Evolutionary conservation across 139 green algal species (phyloP).

Genomic region (Coelastrella sp.): DNA sequence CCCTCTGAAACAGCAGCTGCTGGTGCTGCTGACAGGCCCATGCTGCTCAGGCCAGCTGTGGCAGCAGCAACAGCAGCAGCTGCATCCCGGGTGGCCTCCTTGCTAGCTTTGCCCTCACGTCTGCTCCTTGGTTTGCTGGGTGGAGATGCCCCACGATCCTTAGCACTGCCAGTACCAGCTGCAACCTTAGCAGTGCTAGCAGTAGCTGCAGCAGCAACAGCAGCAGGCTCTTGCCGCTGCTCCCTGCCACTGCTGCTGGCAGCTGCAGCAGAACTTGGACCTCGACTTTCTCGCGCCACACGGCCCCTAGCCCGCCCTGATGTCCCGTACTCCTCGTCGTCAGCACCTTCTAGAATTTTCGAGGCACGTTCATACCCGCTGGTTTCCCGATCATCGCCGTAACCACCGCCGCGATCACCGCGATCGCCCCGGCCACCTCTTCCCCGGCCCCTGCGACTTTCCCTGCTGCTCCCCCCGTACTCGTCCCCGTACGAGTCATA

Average conservation of each 20-base stretch:
- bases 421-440: neutral
- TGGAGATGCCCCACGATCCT: too few relatives aligned
- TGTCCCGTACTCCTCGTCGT: slow-evolving; percentile 18
- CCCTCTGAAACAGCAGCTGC: too few relatives aligned
- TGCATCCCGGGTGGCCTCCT: neutral
- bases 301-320: neutral
- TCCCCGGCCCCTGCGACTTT: neutral
- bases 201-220: slow-evolving; percentile 17
- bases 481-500: slow-evolving; percentile 22
- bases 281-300: neutral
- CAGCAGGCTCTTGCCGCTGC: neutral
- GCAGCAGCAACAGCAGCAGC: slow-evolving; percentile 26
- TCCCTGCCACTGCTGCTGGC: neutral
- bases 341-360: slow-evolving; percentile 2
- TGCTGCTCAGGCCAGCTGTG: neutral
- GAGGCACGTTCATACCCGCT: neutral
- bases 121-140: neutral
- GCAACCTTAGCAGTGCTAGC: neutral
- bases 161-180: too few relatives aligned
- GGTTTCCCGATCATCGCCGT: neutral
- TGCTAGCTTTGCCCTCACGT: neutral
- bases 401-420: neutral
- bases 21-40: neutral
- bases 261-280: neutral
- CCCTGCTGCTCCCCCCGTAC: slow-evolving; percentile 11